Conservation (phyloP, 176 grass and related monocot genomes). For the Phoenix dactylifera region DNA sequence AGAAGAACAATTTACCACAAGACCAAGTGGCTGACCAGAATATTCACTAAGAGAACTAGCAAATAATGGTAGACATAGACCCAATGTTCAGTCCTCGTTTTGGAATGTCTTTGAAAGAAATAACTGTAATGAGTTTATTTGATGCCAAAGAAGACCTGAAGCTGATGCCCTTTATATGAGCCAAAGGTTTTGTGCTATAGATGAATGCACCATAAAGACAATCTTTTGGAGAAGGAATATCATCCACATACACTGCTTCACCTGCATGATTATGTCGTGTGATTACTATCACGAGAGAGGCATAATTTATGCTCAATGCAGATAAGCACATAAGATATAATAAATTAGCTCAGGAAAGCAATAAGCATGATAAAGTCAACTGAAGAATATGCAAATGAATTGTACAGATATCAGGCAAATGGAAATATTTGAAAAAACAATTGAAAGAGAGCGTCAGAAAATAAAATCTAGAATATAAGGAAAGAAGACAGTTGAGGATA, state of each 20-base stretch:
- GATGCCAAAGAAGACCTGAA: conserved; percentile 35
- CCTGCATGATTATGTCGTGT: conserved; percentile 27
- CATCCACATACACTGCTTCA: conserved; percentile 90
- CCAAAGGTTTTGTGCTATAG: conserved; percentile 78
- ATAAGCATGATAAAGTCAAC: too few species aligned
- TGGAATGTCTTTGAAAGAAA: conserved; percentile 32
- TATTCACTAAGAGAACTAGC: conserved; percentile 24
- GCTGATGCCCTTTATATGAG: conserved; percentile 54
- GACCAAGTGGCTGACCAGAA: conserved; percentile 33
- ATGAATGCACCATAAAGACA: conserved; percentile 78
- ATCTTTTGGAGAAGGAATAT: conserved; percentile 59
- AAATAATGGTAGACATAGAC: conserved; percentile 1
- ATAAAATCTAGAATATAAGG: too few species aligned
- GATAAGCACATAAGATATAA: too few species aligned
- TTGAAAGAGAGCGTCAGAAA: too few species aligned
- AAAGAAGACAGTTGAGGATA: too few species aligned
- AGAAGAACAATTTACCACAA: conserved; percentile 26
- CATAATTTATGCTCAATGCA: too few species aligned
- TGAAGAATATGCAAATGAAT: too few species aligned
- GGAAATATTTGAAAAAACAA: too few species aligned
- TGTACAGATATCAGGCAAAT: too few species aligned
- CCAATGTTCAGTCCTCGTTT: conserved; percentile 39
- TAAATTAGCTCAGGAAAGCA: too few species aligned
- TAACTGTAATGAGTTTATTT: conserved; percentile 26
- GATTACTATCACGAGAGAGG: background rate